Evolutionary conservation across 2,329 filamentous ascomycete species (phyloP), one percentile per base, ranked within the genome.

Genomic region (Ophiostoma sp.): DNA sequence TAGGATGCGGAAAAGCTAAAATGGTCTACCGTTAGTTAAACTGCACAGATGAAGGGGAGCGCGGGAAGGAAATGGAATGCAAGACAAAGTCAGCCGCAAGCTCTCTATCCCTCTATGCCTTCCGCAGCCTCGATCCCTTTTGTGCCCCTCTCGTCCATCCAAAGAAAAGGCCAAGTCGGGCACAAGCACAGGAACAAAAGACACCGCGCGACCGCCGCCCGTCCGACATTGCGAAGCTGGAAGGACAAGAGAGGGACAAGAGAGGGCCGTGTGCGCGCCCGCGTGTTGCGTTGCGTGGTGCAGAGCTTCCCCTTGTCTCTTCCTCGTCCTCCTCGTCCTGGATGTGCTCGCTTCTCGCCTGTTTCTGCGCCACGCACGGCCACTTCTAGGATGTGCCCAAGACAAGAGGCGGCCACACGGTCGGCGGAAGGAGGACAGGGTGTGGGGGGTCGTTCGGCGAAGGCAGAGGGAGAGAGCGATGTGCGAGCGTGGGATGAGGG

Each of bases 301-400:
- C 48, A 69, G 28, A 39, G 42, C n/a, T 33, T 66, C 33, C 50
- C 11, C 12, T 28, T 63, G 25, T 48, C 25, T n/a, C 25, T 12
- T 17, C 42, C 64, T 28, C 64, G 50, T 55, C 25, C 9, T 28
- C 42, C 64, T 42, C 22, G 12, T 68, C 42, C 28, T 33, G 25
- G 42, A 68, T 68, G 59, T 22, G 64, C 25, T 68, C 42, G 2
- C 22, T n/a, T 48, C 19, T 66, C 45, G 22, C 22, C 25, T 71
- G 63, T 69, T 19, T 72, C 71, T 69, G 64, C 63, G 71, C 71
- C 64, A 72, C 64, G 71, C 48, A 36, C 71, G 31, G 50, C 50
- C 50, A 1, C n/a, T 22, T 55, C 63, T 5, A 42, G 39, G 31
- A 28, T 36, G 42, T 33, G 59, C 22, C 22, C 52, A 31, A 69